Conservation (phyloP, 2,329 filamentous ascomycete species). For the Colletotrichum zoysiae region DNA sequence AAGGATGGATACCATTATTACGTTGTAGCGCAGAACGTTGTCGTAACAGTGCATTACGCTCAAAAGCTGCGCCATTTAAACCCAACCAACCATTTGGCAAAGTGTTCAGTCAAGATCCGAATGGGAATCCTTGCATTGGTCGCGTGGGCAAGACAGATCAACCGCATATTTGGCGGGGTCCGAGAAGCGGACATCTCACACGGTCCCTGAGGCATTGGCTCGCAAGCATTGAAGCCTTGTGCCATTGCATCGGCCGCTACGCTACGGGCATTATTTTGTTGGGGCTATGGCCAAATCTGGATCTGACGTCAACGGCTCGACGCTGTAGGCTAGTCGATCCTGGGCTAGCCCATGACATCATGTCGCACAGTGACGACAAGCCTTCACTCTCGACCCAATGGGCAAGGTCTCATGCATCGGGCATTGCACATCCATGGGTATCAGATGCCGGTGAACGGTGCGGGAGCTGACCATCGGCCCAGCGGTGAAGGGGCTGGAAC, state of each 20-base stretch:
- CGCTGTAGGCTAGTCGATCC: neutral
- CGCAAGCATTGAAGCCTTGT: neutral
- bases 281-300: conserved; percentile 19
- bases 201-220: conserved; percentile 19
- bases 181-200: conserved; percentile 9
- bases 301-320: conserved; percentile 39
- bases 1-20: conserved; percentile 25
- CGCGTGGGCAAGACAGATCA: conserved; percentile 8
- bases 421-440: conserved; percentile 2
- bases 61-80: neutral
- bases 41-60: neutral
- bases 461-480: conserved; percentile 16
- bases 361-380: conserved; percentile 39
- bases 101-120: conserved; percentile 14
- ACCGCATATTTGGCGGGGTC: neutral
- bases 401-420: conserved; percentile 13
- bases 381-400: conserved; percentile 27
- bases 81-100: neutral
- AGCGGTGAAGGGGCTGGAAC: conserved; percentile 25
- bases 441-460: conserved; percentile 23
- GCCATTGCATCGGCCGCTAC: neutral
- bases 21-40: neutral
- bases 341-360: conserved; percentile 37
- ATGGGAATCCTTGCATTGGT: neutral
- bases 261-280: neutral